phyloP scores from a whole-genome alignment of 768 basidiomycete species.

The Suillus placidus region DNA sequence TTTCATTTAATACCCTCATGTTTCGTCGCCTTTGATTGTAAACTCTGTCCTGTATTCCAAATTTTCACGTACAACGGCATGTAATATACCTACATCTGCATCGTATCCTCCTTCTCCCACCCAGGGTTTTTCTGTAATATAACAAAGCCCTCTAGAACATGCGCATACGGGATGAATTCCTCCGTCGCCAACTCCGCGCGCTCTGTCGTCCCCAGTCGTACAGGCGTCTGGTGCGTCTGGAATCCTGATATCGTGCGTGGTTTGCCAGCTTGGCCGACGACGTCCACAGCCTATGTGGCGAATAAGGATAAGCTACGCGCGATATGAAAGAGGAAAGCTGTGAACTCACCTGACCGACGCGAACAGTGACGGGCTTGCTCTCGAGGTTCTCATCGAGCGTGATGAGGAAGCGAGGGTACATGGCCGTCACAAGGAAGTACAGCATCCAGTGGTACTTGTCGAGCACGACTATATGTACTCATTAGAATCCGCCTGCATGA shows the following conservation, averaged over 20 bases:
- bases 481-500: not conserved
- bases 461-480: constrained; percentile 69
- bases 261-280: constrained; percentile 97
- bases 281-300: constrained; percentile 79
- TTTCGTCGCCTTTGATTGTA: not conserved
- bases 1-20: not conserved
- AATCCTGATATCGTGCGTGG: constrained; percentile 96
- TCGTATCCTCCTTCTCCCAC: constrained; percentile 84
- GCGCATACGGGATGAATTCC: constrained; percentile 89
- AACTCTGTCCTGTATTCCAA: not conserved
- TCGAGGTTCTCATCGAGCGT: constrained; percentile 93
- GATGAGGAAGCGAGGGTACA: constrained; percentile 99
- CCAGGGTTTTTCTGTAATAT: constrained; percentile 92
- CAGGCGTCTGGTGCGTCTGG: constrained; percentile 98
- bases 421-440: constrained; percentile 92
- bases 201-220: constrained; percentile 92
- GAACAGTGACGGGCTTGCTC: constrained; percentile 84
- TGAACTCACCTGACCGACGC: constrained; percentile 80
- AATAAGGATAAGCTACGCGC: not conserved
- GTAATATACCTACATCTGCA: constrained; percentile 59
- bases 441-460: constrained; percentile 99
- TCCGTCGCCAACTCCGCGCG: constrained; percentile 96
- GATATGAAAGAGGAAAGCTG: not conserved
- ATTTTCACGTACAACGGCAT: not conserved
- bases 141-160: constrained; percentile 91